phyloP scores from a whole-genome alignment of 345 rosid genomes.

The Citrus cavaleriei region DNA sequence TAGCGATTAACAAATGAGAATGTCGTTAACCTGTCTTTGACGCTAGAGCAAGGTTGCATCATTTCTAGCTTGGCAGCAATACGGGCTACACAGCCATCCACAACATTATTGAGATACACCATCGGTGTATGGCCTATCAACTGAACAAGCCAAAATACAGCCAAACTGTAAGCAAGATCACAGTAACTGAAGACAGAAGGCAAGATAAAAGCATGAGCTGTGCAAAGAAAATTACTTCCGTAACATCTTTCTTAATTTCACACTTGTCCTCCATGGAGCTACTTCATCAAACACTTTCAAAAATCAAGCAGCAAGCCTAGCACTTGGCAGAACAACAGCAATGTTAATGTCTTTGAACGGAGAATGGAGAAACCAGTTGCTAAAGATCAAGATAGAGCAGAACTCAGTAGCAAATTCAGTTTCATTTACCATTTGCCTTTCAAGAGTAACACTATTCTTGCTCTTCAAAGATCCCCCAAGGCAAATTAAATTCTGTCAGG shows the following conservation, averaged over 20 bases:
- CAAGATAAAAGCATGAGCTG: neutral
- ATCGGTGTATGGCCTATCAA: conserved; percentile 61
- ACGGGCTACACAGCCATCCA: conserved; percentile 57
- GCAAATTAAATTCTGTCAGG: neutral
- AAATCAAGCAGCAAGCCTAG: neutral
- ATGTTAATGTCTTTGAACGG: neutral
- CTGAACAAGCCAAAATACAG: conserved; percentile 22
- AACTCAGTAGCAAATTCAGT: neutral
- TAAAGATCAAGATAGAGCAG: neutral
- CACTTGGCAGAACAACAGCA: neutral
- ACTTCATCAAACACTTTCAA: neutral
- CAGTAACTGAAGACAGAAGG: neutral
- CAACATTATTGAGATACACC: conserved; percentile 54
- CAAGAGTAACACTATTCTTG: neutral
- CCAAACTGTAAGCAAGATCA: neutral
- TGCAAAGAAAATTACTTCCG: conserved; percentile 34
- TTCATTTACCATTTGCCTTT: neutral
- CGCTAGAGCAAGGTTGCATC: conserved; percentile 49
- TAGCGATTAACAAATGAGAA: neutral
- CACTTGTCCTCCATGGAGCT: conserved; percentile 29
- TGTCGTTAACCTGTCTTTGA: conserved; percentile 46
- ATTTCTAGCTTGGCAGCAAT: conserved; percentile 71
- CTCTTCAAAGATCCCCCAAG: neutral
- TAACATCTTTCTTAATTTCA: conserved; percentile 53
- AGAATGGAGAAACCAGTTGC: neutral